A percentile compares a stretch with the other conserved stretches of the same genome.
Conservation (phyloP, 2,329 filamentous ascomycete species). For the Alternaria tenuissima region DNA sequence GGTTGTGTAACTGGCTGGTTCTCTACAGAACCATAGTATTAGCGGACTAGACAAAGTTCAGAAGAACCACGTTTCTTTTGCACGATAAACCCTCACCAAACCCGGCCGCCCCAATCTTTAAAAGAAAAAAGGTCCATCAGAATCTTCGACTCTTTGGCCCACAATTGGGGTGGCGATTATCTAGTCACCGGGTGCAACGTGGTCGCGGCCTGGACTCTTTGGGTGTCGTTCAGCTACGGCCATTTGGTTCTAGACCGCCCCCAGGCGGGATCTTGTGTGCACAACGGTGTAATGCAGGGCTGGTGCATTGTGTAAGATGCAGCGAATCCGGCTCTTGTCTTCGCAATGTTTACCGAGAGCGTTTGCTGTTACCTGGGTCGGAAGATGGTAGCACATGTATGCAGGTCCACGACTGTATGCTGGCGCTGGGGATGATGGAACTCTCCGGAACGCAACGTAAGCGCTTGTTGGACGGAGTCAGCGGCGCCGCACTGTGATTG, state of each 20-base stretch:
- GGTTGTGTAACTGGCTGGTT: neutral
- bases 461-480: slow-evolving; percentile 5
- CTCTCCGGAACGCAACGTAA: slow-evolving; percentile 2
- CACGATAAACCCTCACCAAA: neutral
- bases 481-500: neutral
- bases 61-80: slow-evolving; percentile 4
- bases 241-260: neutral
- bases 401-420: slow-evolving; percentile 8
- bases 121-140: neutral
- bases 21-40: neutral
- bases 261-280: neutral
- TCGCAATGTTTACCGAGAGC: neutral
- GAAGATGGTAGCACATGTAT: slow-evolving; percentile 2
- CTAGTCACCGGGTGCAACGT: neutral
- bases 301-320: neutral
- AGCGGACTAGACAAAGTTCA: neutral
- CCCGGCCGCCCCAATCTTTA: neutral
- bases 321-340: neutral
- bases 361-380: neutral
- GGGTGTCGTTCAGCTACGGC: neutral
- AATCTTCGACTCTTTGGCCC: neutral
- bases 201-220: neutral
- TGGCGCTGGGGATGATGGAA: slow-evolving; percentile 1
- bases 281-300: neutral
- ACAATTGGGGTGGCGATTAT: neutral